phyloP scores from a whole-genome alignment of 495 filamentous ascomycete genomes.

The Lindgomyces ingoldianus region DNA sequence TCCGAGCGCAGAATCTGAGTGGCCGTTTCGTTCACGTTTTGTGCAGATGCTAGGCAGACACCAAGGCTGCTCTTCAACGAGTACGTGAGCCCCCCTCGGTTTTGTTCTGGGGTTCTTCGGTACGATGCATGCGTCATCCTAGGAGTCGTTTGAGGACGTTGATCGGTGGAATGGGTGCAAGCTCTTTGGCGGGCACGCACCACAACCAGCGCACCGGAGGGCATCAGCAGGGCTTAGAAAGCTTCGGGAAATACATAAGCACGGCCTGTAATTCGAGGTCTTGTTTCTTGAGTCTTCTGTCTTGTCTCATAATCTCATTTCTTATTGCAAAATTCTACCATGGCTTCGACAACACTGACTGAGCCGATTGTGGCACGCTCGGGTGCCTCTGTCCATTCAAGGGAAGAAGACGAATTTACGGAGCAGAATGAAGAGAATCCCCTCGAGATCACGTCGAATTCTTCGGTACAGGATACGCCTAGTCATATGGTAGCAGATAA shows the following conservation, averaged over 20 bases:
- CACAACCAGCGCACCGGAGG: neutral
- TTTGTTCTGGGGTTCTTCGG: neutral
- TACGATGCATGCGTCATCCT: slow-evolving; percentile 1
- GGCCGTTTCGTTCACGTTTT: neutral
- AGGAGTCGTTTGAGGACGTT: neutral
- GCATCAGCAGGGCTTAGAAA: too few species aligned
- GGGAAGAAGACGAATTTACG: slow-evolving; percentile 12
- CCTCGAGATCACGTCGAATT: slow-evolving; percentile 13
- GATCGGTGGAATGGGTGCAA: neutral
- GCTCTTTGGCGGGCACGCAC: neutral
- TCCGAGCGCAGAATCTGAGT: neutral
- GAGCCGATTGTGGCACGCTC: slow-evolving; percentile 19
- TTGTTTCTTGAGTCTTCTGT: neutral
- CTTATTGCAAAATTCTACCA: neutral
- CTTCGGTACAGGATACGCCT: slow-evolving; percentile 13
- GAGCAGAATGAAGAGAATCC: slow-evolving; percentile 17
- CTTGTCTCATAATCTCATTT: neutral
- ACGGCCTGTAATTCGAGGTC: neutral
- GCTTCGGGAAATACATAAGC: neutral
- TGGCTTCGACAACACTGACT: slow-evolving; percentile 9
- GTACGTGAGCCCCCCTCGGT: neutral
- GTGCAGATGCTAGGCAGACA: neutral
- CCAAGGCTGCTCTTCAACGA: neutral
- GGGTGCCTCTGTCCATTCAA: slow-evolving; percentile 14
- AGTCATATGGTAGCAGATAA: slow-evolving; percentile 3